Evolutionary conservation across 345 rosid genomes (phyloP), one percentile per base, ranked within the genome.

Genomic region (Syzygium aromaticum): DNA sequence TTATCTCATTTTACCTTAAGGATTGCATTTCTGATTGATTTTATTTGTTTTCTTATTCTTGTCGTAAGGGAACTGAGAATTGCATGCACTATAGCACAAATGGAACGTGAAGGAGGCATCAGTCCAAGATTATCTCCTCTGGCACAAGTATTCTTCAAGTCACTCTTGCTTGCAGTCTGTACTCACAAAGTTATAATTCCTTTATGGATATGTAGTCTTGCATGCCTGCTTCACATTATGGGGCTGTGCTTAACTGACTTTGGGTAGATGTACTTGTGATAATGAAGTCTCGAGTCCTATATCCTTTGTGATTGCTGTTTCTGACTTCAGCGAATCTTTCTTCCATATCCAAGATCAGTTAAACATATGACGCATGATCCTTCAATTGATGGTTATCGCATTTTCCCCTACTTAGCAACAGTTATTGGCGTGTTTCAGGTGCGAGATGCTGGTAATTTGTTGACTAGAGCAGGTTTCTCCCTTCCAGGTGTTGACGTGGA

Each of bases 31-130:
- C 77, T 84, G 64, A 56, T 80, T 87, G 77, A 43, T 84, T 53
- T 77, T 63, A 43, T 59, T 52, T 51, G 46, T 49, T 63, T 85
- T 83, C 64, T 87, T 87, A 64, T 85, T 54, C 85, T 57, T 78
- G 49, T 93, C 22, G 64, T n/a, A 51, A 96, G 99, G 92, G 99
- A 96, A 90, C 89, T 98, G 86, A 94, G 99, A 90, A 94, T 95
- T 94, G 99, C 99, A 38, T 98, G 99, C 93, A 98, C 99, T 23
- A 89, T 96, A 87, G 98, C 99, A 57, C 99, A 98, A 91, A 95
- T 96, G 96, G 99, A 98, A 92, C 99, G 99, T 25, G 99, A 98
- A 93, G 99, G 99, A 78, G 99, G 99, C 80, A 94, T 98, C 90
- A 96, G 99, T 93, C 98, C 99, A 86, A 93, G 98, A 46, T 23